These are phyloP conservation scores for Eucalyptus erythrocorys DNA, from an alignment of 345 rosid genomes.

Conservation along the genomic window DNA sequence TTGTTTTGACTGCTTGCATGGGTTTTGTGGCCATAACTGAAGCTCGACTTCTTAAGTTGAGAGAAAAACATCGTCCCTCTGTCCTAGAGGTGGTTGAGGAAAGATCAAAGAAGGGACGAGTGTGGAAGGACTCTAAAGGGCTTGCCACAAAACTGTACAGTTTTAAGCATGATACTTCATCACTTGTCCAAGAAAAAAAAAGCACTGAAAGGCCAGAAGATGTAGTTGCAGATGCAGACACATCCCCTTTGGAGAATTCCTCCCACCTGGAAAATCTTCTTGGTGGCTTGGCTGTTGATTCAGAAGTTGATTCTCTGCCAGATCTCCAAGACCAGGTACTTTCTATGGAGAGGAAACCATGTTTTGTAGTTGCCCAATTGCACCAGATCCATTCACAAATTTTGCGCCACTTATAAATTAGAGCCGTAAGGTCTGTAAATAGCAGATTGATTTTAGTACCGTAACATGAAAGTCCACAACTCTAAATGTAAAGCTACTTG, in stretches of 20 bases:
- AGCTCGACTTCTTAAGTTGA: constrained; percentile 57
- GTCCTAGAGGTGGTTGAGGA: constrained; percentile 50
- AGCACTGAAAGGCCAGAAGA: constrained; percentile 12
- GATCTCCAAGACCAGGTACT: constrained; percentile 89
- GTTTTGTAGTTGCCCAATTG: neutral
- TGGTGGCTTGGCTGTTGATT: constrained; percentile 15
- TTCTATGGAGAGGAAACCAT: neutral
- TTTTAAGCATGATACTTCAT: constrained; percentile 58
- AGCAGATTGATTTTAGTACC: neutral
- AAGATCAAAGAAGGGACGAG: constrained; percentile 41
- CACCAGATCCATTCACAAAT: neutral
- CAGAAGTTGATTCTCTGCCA: constrained; percentile 47
- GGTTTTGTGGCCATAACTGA: constrained; percentile 72
- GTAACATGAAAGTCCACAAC: neutral
- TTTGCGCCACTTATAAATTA: neutral
- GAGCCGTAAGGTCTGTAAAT: neutral
- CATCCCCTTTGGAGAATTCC: constrained; percentile 10
- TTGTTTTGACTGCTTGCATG: constrained; percentile 85
- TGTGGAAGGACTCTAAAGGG: constrained; percentile 81
- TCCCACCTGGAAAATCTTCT: constrained; percentile 33
- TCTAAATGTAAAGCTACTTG: neutral
- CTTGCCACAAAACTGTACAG: constrained; percentile 75
- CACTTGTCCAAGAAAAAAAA: constrained; percentile 23
- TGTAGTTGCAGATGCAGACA: constrained; percentile 8
- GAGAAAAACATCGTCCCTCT: constrained; percentile 68